phyloP scores from a whole-genome alignment of 2,329 filamentous ascomycete species.

The Hypoxylon sp. region DNA sequence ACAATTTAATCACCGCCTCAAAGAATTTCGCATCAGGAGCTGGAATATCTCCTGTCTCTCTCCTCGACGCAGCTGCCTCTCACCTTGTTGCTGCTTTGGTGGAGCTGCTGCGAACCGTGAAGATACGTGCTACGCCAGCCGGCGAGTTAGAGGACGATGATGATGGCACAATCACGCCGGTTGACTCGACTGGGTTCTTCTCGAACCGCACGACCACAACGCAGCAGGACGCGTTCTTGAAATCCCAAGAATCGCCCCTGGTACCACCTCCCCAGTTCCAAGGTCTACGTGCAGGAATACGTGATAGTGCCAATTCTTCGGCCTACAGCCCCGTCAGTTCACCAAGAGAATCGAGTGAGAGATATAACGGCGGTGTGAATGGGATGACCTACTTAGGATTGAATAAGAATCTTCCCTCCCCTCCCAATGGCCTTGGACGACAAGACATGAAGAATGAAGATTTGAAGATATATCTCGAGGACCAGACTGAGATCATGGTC shows the following conservation, averaged over 20 bases:
- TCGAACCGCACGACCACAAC: slow-evolving; percentile 66
- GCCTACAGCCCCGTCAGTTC: slow-evolving; percentile 82
- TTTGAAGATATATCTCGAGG: slow-evolving; percentile 81
- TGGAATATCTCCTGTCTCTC: slow-evolving; percentile 91
- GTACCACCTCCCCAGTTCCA: slow-evolving; percentile 71
- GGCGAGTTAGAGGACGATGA: slow-evolving; percentile 85
- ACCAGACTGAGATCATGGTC: slow-evolving; percentile 84
- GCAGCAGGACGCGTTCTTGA: slow-evolving; percentile 54
- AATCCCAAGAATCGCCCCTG: slow-evolving; percentile 59
- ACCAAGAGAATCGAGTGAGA: slow-evolving; percentile 71
- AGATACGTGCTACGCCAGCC: slow-evolving; percentile 82
- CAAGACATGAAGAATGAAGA: slow-evolving; percentile 64
- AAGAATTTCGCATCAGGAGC: slow-evolving; percentile 89
- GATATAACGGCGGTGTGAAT: slow-evolving; percentile 59
- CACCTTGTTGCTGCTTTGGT: slow-evolving; percentile 90
- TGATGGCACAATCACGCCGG: slow-evolving; percentile 74
- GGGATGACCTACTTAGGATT: slow-evolving; percentile 54
- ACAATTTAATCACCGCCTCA: slow-evolving; percentile 93
- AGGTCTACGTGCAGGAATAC: slow-evolving; percentile 66
- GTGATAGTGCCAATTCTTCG: slow-evolving; percentile 77
- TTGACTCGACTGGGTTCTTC: slow-evolving; percentile 79
- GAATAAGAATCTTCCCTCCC: slow-evolving; percentile 56
- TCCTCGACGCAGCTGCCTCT: slow-evolving; percentile 93
- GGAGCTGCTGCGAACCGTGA: slow-evolving; percentile 86
- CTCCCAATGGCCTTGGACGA: slow-evolving; percentile 59